phyloP scores from a whole-genome alignment of 257 asterid genomes.

The Scutellaria galericulata region DNA sequence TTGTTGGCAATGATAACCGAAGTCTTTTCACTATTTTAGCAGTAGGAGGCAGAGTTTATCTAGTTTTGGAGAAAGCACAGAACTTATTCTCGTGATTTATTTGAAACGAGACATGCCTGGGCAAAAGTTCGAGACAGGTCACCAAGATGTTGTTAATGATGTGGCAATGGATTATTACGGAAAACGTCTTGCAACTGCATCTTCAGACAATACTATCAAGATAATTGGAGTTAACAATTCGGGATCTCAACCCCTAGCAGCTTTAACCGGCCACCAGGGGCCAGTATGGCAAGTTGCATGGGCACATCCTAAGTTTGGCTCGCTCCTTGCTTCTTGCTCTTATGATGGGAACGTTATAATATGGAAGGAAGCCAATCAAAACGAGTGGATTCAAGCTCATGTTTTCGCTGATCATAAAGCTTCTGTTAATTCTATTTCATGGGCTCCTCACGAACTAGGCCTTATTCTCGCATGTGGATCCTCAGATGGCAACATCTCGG shows the following conservation, averaged over 20 bases:
- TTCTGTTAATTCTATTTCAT: slow-evolving; percentile 61
- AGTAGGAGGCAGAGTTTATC: background rate
- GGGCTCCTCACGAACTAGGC: slow-evolving; percentile 45
- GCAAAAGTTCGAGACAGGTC: slow-evolving; percentile 63
- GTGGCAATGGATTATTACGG: slow-evolving; percentile 65
- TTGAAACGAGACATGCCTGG: slow-evolving; percentile 51
- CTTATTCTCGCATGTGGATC: slow-evolving; percentile 67
- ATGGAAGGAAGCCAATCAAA: too few species aligned
- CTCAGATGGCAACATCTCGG: slow-evolving; percentile 16
- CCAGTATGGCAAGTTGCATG: slow-evolving; percentile 74
- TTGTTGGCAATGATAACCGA: background rate
- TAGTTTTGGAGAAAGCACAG: background rate
- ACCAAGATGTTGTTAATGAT: slow-evolving; percentile 59
- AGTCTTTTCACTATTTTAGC: slow-evolving; percentile 10
- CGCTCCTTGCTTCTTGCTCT: slow-evolving; percentile 66
- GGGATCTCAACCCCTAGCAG: slow-evolving; percentile 59
- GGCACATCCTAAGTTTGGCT: slow-evolving; percentile 76
- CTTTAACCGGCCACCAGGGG: slow-evolving; percentile 62
- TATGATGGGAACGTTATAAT: slow-evolving; percentile 45
- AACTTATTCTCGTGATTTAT: slow-evolving; percentile 3
- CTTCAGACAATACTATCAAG: slow-evolving; percentile 55
- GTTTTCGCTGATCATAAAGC: slow-evolving; percentile 58
- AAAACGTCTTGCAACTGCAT: slow-evolving; percentile 69
- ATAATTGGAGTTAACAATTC: slow-evolving; percentile 37
- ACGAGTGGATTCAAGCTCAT: slow-evolving; percentile 35